Conservation (phyloP, 2,329 filamentous ascomycete genomes). For the Xylaria sp. region DNA sequence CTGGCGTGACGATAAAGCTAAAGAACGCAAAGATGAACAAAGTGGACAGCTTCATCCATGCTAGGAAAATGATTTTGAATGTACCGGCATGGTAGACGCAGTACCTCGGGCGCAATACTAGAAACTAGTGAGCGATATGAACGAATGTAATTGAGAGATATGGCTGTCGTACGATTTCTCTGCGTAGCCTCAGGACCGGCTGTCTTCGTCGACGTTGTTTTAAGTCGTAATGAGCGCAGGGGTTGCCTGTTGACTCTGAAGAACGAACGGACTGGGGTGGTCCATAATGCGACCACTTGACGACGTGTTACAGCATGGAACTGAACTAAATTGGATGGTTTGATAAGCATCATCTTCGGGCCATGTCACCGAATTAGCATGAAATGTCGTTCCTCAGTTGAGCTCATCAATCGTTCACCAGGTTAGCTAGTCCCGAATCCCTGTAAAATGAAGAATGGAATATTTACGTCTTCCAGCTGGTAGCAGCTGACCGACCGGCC, state of each 20-base stretch:
- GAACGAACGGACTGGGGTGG: neutral
- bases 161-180: slow-evolving; percentile 1
- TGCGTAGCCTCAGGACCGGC: slow-evolving; percentile 11
- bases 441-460: neutral
- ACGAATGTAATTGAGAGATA: neutral
- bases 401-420: neutral
- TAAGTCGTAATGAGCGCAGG: slow-evolving; percentile 32
- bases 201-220: slow-evolving; percentile 39
- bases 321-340: slow-evolving; percentile 37
- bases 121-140: slow-evolving; percentile 5
- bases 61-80: slow-evolving; percentile 73
- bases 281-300: slow-evolving; percentile 1
- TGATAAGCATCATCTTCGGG: slow-evolving; percentile 39
- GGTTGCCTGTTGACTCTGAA: neutral
- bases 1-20: slow-evolving; percentile 70
- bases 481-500: neutral
- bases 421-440: neutral
- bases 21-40: slow-evolving; percentile 77
- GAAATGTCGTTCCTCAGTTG: neutral
- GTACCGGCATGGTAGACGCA: slow-evolving; percentile 82
- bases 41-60: slow-evolving; percentile 76
- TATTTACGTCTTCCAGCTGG: neutral
- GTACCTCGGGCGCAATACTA: slow-evolving; percentile 67
- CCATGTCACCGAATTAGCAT: neutral
- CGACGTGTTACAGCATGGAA: slow-evolving; percentile 26